Percentiles rank a stretch among this genome's conserved stretches.
These are phyloP conservation scores for Ophiostoma pallidulum DNA, from an alignment of 2,329 filamentous ascomycete genomes.

Conservation along the genomic window DNA sequence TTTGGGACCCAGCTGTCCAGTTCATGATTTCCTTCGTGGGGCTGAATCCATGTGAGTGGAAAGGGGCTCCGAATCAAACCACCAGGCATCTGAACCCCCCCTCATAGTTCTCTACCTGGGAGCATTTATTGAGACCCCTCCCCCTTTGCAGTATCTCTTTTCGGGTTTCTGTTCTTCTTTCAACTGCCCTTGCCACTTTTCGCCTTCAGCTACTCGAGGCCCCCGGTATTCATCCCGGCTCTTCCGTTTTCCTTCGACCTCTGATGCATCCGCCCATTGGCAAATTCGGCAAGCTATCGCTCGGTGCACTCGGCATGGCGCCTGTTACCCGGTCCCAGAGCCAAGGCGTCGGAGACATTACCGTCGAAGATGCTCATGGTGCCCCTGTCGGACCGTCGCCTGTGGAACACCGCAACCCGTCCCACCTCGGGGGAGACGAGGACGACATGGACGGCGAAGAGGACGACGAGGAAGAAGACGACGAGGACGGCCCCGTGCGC, in stretches of 20 bases:
- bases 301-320: slow-evolving; percentile 9
- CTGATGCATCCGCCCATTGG: slow-evolving; percentile 12
- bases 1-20: too few species aligned
- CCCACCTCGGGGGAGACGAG: not conserved
- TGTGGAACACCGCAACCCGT: too few species aligned
- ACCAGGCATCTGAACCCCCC: too few species aligned
- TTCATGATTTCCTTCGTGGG: too few species aligned
- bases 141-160: too few species aligned
- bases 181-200: not conserved
- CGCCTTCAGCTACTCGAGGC: too few species aligned
- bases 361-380: not conserved
- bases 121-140: too few species aligned
- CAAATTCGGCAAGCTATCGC: slow-evolving; percentile 13
- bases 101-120: not conserved
- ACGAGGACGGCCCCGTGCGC: slow-evolving; percentile 22
- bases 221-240: not conserved
- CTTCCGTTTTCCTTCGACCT: not conserved
- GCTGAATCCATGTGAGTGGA: too few species aligned
- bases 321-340: slow-evolving; percentile 15
- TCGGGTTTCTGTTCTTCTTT: not conserved
- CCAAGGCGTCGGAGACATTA: not conserved
- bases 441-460: not conserved
- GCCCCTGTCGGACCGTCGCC: too few species aligned
- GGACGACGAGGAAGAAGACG: slow-evolving; percentile 19
- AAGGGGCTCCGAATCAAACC: not conserved